Evolutionary conservation across 2,329 filamentous ascomycete genomes (phyloP).

Genomic region (Cytospora piceae): DNA sequence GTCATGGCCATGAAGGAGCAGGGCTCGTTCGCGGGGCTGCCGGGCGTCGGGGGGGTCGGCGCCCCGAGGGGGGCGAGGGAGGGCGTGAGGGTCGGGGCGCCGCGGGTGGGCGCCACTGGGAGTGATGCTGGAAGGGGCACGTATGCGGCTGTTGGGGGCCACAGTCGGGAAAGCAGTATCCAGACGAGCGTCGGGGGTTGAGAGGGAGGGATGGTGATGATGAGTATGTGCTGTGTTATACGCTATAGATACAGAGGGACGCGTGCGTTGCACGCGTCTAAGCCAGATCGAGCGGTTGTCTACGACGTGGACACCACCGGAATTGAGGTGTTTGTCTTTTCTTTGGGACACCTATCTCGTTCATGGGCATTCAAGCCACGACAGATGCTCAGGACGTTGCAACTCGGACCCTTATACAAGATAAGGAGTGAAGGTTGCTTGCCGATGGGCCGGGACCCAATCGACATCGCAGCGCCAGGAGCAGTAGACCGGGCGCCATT

Average conservation of each 20-base stretch:
- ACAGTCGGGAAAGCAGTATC: conserved; percentile 28
- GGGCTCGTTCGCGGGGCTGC: conserved; percentile 29
- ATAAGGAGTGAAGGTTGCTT: neutral
- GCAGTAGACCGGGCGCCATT: neutral
- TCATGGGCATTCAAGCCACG: neutral
- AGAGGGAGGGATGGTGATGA: neutral
- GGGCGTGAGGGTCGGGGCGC: conserved; percentile 1
- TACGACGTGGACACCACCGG: neutral
- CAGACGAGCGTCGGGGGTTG: neutral
- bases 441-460: neutral
- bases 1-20: conserved; percentile 47
- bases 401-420: neutral
- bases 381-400: neutral
- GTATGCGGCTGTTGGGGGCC: conserved; percentile 36
- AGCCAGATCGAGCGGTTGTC: neutral
- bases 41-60: conserved; percentile 22
- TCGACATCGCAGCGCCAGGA: neutral
- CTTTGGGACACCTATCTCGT: neutral
- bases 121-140: conserved; percentile 32
- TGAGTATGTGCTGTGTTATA: neutral
- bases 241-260: neutral
- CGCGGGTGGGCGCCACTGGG: conserved; percentile 5
- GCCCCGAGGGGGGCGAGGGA: conserved; percentile 19
- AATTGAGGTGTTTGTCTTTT: neutral
- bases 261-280: neutral